Evolutionary conservation across 2,329 filamentous ascomycete genomes (phyloP), one percentile per base, ranked within the genome.

Genomic region (Ceratocystis ficicola): DNA sequence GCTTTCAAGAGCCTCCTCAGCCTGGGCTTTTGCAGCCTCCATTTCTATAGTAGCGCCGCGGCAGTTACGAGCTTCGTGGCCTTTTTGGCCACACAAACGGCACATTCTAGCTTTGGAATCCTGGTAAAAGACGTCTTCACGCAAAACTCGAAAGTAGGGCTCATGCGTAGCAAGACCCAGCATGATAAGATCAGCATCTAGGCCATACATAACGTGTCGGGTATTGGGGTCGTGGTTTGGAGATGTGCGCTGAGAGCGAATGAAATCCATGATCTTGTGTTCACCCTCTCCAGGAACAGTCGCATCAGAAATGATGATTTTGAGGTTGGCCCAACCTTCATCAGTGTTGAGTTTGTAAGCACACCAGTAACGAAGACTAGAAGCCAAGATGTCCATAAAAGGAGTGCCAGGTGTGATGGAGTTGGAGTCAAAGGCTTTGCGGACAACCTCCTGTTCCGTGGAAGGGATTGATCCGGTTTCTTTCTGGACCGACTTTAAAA

Each of bases 101-200:
- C 95, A 99, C 68, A 85, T 83, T 69, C 89, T 86, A 63, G 86
- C 81, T 75, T 89, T 95, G 68, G 86, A 86, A 69, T 96, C 89
- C 73, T 96, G 90, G 70, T 87, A 88, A 74, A 97, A 97, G 44
- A 99, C 94, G 74, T 99, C 95, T 76, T 99, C 94, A 76, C 94
- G 89, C 62, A 99, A 81, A 62, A 99, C 91, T 71, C 92, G 87
- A 76, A 99, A 99, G 77, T 97, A 88, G 65, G 95, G 94, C 74
- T 99, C 95, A 76, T 99, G 95, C 17, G 94, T 99, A 30, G 89
- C 94, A 70, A 99, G 84, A 68, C 93, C 94, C 73, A 99, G 80
- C 94, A 99, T 99, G 77, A 99, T 99, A 70, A 99, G 80, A 81
- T 99, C 94, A 68, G 94, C 95, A 79, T 99, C 94, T 70, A 99